Conservation (phyloP, 2,329 filamentous ascomycete genomes). For the Alternaria ethzedia region DNA sequence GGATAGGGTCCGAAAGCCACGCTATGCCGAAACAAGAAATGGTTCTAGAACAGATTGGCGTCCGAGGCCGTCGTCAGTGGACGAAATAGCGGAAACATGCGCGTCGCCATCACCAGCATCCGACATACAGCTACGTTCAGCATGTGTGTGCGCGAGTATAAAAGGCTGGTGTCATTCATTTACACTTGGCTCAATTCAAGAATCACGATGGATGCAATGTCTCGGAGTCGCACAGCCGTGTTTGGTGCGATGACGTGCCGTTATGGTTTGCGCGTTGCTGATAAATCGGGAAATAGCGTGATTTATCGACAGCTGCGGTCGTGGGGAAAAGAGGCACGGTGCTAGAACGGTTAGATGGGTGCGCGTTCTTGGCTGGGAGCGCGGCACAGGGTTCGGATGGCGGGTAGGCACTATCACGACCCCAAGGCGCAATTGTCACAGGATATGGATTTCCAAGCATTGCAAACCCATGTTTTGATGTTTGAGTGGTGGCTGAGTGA, state of each 20-base stretch:
- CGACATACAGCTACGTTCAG: background rate
- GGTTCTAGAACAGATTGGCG: constrained; percentile 9
- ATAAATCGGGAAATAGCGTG: constrained; percentile 31
- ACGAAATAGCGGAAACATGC: constrained; percentile 2
- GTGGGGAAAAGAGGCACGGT: constrained; percentile 23
- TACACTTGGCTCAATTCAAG: background rate
- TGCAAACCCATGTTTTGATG: background rate
- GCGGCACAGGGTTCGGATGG: background rate
- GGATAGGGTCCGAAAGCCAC: background rate
- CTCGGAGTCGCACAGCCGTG: background rate
- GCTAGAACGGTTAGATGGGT: constrained; percentile 1
- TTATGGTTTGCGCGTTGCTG: constrained; percentile 25
- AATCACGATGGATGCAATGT: background rate
- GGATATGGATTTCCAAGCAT: background rate
- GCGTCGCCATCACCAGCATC: background rate
- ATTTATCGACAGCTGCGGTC: constrained; percentile 7
- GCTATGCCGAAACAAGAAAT: background rate
- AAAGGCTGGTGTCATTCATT: background rate
- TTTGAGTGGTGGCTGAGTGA: background rate
- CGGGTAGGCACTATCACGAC: background rate
- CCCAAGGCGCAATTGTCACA: background rate
- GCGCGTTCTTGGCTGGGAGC: background rate
- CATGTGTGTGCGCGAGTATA: background rate
- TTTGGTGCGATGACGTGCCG: constrained; percentile 21
- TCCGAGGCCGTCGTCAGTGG: background rate